Evolutionary conservation across 305 asterid genomes (phyloP).

Genomic region (Solanum hybrid): DNA sequence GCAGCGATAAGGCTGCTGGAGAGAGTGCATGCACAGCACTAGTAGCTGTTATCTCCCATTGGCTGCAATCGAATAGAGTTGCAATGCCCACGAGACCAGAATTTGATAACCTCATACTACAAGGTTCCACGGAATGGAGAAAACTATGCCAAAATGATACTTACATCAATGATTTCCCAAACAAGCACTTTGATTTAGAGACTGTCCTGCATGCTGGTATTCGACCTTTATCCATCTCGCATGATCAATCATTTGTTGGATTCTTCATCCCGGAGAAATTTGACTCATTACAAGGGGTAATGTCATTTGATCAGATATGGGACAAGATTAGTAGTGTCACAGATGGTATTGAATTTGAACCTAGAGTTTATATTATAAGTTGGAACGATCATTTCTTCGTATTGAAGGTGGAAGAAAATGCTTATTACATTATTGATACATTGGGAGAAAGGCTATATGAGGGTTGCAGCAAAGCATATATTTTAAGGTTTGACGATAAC

Average conservation of each 20-base stretch:
- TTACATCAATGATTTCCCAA: slow-evolving; percentile 37
- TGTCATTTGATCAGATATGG: slow-evolving; percentile 68
- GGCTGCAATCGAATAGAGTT: slow-evolving; percentile 44
- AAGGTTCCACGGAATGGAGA: slow-evolving; percentile 68
- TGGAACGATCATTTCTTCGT: slow-evolving; percentile 28
- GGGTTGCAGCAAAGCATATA: slow-evolving; percentile 58
- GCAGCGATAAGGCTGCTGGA: slow-evolving; percentile 64
- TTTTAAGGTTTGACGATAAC: slow-evolving; percentile 43
- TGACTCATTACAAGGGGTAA: slow-evolving; percentile 43
- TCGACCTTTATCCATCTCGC: slow-evolving; percentile 39
- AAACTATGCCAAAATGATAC: slow-evolving; percentile 37
- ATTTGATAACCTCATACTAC: slow-evolving; percentile 43
- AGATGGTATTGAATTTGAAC: slow-evolving; percentile 4
- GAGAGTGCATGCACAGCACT: slow-evolving; percentile 64
- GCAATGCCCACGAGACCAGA: slow-evolving; percentile 37
- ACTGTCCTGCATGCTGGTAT: slow-evolving; percentile 42
- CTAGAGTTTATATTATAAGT: slow-evolving; percentile 43
- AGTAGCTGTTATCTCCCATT: slow-evolving; percentile 54
- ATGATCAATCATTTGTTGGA: slow-evolving; percentile 45
- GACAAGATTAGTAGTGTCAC: slow-evolving; percentile 16
- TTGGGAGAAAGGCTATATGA: slow-evolving; percentile 62
- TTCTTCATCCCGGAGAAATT: slow-evolving; percentile 53
- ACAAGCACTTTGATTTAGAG: slow-evolving; percentile 71
- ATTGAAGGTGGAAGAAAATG: slow-evolving; percentile 41
- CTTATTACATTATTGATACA: slow-evolving; percentile 54